phyloP scores from a whole-genome alignment of 352 stramenopile species.

The Phytophthora agathidicida region DNA sequence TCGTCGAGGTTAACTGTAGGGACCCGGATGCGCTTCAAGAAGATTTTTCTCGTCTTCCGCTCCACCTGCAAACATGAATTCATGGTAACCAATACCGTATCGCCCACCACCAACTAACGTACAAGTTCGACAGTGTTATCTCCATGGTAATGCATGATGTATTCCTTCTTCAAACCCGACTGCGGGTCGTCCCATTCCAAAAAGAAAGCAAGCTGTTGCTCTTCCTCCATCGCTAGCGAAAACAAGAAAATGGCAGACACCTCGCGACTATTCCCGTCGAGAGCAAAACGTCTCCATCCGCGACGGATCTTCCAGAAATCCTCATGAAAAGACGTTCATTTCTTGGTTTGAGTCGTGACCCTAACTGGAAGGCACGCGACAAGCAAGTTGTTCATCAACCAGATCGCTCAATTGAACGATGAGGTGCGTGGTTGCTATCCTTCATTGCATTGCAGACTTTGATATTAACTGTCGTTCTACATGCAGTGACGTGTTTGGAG shows the following conservation, averaged over 20 bases:
- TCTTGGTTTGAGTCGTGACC: constrained; percentile 15
- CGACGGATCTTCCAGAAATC: constrained; percentile 30
- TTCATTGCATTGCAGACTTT: not conserved
- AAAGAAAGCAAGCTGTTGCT: constrained; percentile 74
- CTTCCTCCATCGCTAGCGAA: constrained; percentile 43
- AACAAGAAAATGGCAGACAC: not conserved
- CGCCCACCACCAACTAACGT: constrained; percentile 4
- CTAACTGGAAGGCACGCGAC: constrained; percentile 1
- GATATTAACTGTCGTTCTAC: constrained; percentile 1
- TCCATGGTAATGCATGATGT: constrained; percentile 76
- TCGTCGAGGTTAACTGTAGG: constrained; percentile 66
- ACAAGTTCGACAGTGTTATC: constrained; percentile 81
- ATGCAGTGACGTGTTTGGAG: constrained; percentile 29
- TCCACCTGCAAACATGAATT: constrained; percentile 48
- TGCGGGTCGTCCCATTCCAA: constrained; percentile 84
- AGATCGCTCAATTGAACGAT: constrained; percentile 20
- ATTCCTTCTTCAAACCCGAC: constrained; percentile 67
- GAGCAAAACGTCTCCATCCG: constrained; percentile 4
- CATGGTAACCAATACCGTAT: not conserved
- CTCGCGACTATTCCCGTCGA: constrained; percentile 18
- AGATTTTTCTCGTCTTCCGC: constrained; percentile 57
- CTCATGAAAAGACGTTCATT: constrained; percentile 26
- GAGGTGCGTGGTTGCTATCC: constrained; percentile 14
- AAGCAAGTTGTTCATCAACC: no score
- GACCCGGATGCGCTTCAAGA: constrained; percentile 84